Conservation (phyloP, 2,329 filamentous ascomycete genomes). For the Epichloe glyceriae region DNA sequence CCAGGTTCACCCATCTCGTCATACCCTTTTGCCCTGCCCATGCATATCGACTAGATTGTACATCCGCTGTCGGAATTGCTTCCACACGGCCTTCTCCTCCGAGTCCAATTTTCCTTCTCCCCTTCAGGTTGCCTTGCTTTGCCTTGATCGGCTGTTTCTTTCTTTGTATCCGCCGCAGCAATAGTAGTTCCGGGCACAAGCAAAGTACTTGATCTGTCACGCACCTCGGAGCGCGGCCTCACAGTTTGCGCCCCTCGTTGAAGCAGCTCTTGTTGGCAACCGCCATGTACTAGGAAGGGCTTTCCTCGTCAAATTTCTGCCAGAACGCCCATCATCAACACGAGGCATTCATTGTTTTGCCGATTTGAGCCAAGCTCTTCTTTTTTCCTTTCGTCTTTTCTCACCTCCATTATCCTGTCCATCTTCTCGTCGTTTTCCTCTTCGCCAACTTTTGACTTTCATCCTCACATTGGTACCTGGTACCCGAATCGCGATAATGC, state of each 20-base stretch:
- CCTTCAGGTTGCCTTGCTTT: not conserved
- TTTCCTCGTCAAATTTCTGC: conserved; percentile 15
- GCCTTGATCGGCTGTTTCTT: not conserved
- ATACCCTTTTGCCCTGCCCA: conserved; percentile 12
- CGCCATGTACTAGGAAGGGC: conserved; percentile 29
- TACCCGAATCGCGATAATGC: conserved; percentile 24
- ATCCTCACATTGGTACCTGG: conserved; percentile 3
- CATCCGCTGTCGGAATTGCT: conserved; percentile 18
- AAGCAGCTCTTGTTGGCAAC: conserved; percentile 22
- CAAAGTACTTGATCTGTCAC: conserved; percentile 10
- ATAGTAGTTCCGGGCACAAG: not conserved
- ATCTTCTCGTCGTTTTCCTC: not conserved
- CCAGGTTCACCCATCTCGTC: conserved; percentile 17
- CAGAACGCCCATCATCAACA: conserved; percentile 13
- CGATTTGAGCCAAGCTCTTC: not conserved
- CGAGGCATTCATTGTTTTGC: conserved; percentile 9
- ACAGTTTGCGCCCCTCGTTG: conserved; percentile 3
- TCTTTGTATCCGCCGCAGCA: not conserved
- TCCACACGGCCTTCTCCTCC: conserved; percentile 6
- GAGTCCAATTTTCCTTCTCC: conserved; percentile 17
- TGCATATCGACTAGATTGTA: conserved; percentile 7
- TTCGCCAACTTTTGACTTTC: not conserved
- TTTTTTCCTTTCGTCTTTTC: not conserved
- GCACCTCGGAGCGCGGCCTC: conserved; percentile 8
- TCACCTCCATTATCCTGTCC: not conserved